Base-by-base conservation (phyloP, 306 rosid genomes). In the Bauhinia variegata region DNA sequence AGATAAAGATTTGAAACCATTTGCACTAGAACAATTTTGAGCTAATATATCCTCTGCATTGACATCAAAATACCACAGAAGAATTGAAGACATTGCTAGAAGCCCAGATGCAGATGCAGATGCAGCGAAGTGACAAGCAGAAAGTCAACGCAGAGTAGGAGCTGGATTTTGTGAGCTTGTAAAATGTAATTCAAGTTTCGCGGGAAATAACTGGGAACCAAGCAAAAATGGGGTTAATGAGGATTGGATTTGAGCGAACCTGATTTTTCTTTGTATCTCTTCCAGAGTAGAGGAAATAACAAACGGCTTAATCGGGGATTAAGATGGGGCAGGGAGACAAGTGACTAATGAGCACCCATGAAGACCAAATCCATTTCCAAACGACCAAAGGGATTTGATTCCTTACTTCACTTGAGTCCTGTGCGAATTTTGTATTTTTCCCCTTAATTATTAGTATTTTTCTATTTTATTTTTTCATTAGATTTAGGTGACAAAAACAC, bases 161-260 rank as follows among this genome's bases (percentile, higher is more conserved):
- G 55, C 61, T 18, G 34, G 66, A 63, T 78, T 43, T 60, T 30
- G 38, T 23, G 69, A 19, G 8, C 4, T 4, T 19, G 11, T 6
- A 15, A 50, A 18, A 10, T 14, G 5, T 5, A 0, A 15, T n/a
- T 17, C 7, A 8, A 7, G 54, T 49, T 17, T 6, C 0, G 16
- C 4, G 23, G 50, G 61, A 42, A 50, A 17, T 17, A 48, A 41
- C 11, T 4, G 42, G 12, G 61, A 49, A 41, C 50, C 56, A 49
- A 31, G 49, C 65, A 34, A 58, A 44, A n/a, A 38, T 34, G 71
- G 47, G 4, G 12, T 16, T 58, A 14, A 33, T 3, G 59, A 67
- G 79, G 74, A 75, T 67, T 75, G 74, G 56, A 44, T 11, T 59
- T 75, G 70, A 67, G 79, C 61, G 79, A 30, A 67, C 74, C 67